A percentile compares a stretch with the other conserved stretches of the same genome.
Evolutionary conservation across 208 protist genomes (phyloP).

Genomic region (Kentomonas sorsogonicus): DNA sequence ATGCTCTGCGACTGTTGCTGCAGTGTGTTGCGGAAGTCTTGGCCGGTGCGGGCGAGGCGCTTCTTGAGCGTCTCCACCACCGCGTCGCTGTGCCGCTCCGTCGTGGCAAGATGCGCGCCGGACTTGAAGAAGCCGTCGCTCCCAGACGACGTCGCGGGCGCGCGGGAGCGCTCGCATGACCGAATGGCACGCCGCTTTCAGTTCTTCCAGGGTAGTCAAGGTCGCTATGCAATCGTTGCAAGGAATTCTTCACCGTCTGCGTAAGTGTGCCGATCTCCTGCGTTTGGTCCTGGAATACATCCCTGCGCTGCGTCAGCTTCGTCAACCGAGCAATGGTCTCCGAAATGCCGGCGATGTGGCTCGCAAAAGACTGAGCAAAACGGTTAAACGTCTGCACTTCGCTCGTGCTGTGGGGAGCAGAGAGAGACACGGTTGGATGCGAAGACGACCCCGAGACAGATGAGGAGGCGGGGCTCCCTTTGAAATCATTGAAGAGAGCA

Average conservation of each 20-base stretch:
- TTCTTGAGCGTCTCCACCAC: constrained; percentile 78
- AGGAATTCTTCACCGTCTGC: constrained; percentile 67
- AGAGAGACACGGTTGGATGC: background rate
- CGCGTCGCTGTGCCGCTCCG: constrained; percentile 39
- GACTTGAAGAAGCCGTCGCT: background rate
- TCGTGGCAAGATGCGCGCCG: constrained; percentile 16
- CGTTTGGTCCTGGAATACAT: constrained; percentile 87
- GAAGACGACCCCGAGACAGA: too few relatives aligned
- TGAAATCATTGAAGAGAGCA: constrained; percentile 14
- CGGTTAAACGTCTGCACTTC: constrained; percentile 79
- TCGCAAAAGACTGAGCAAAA: constrained; percentile 74
- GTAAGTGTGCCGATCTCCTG: constrained; percentile 72
- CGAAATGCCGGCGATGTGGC: constrained; percentile 70
- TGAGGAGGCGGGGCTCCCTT: constrained; percentile 6
- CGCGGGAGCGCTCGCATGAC: constrained; percentile 19
- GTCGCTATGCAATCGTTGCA: constrained; percentile 79
- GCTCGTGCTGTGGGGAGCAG: constrained; percentile 45
- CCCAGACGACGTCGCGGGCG: too few relatives aligned
- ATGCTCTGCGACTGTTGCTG: constrained; percentile 74
- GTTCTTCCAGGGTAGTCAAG: constrained; percentile 62
- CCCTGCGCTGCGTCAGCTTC: constrained; percentile 70
- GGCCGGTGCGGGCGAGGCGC: constrained; percentile 63
- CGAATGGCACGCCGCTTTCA: constrained; percentile 53
- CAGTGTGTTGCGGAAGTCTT: constrained; percentile 77
- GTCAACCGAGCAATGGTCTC: constrained; percentile 79